Evolutionary conservation across 805 yeast species (phyloP).

Genomic region (Candida succiphila): DNA sequence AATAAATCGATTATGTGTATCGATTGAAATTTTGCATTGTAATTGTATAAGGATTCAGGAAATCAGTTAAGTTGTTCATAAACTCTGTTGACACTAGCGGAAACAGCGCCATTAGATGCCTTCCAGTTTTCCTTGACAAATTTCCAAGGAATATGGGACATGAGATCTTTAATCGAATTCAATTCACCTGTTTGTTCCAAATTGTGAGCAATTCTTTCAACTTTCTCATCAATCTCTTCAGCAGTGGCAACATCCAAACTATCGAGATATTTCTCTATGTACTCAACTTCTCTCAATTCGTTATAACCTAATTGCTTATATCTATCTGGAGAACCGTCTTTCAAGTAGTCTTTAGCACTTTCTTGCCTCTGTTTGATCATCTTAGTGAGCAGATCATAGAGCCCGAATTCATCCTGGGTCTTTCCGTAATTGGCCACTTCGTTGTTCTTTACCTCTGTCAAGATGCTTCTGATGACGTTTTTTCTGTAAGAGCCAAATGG

Average conservation of each 20-base stretch:
- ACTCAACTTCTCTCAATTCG: conserved; percentile 27
- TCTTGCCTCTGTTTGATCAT: conserved; percentile 30
- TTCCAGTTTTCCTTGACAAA: conserved; percentile 24
- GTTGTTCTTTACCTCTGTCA: conserved; percentile 29
- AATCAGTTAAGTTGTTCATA: conserved; percentile 4
- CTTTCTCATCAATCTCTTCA: conserved; percentile 22
- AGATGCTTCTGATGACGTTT: conserved; percentile 28
- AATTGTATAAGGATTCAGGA: too few species aligned
- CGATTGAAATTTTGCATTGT: not conserved
- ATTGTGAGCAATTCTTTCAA: conserved; percentile 18
- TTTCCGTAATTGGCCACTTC: conserved; percentile 22
- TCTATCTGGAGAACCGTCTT: conserved; percentile 30
- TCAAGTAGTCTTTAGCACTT: conserved; percentile 26
- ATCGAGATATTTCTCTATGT: conserved; percentile 23
- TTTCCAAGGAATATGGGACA: conserved; percentile 25
- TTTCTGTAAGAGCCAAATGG: conserved; percentile 11
- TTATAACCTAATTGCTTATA: conserved; percentile 26
- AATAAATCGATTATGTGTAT: not conserved
- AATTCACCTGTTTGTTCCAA: conserved; percentile 15
- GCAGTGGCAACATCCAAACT: conserved; percentile 26
- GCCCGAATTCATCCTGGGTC: conserved; percentile 19
- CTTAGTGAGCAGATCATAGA: conserved; percentile 23
- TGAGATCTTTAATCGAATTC: conserved; percentile 15
- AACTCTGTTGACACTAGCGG: conserved; percentile 18
- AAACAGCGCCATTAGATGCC: conserved; percentile 22